A percentile compares a stretch with the other conserved stretches of the same genome.
phyloP scores from a whole-genome alignment of 2,329 filamentous ascomycete genomes.

The Laburnicola sp. region DNA sequence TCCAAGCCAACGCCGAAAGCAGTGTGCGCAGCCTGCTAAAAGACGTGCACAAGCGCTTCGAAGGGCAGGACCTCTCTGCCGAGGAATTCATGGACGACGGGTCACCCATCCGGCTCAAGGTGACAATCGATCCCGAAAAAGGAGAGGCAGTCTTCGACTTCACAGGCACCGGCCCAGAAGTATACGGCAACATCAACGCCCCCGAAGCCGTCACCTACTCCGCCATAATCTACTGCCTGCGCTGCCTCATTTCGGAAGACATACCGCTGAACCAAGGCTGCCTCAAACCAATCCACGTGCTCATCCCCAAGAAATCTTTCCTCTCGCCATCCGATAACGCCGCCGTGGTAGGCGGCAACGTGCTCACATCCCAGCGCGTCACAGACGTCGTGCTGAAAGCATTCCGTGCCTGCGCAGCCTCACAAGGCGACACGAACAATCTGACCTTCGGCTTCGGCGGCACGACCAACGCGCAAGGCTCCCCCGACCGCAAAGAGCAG shows the following conservation, averaged over 20 bases:
- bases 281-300: constrained; percentile 72
- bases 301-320: constrained; percentile 72
- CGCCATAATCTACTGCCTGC: constrained; percentile 83
- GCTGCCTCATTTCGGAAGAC: constrained; percentile 77
- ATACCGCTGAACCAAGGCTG: constrained; percentile 89
- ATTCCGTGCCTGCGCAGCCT: constrained; percentile 77
- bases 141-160: constrained; percentile 81
- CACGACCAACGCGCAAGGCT: constrained; percentile 19
- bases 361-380: constrained; percentile 74
- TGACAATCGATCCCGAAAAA: constrained; percentile 73
- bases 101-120: constrained; percentile 72
- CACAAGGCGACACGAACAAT: constrained; percentile 82
- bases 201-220: constrained; percentile 80
- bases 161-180: constrained; percentile 75
- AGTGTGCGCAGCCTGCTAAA: constrained; percentile 75
- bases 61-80: constrained; percentile 70
- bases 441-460: constrained; percentile 82
- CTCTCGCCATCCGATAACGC: constrained; percentile 75
- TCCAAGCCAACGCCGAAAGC: constrained; percentile 77
- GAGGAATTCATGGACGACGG: constrained; percentile 88
- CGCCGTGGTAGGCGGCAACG: constrained; percentile 82
- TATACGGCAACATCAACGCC: constrained; percentile 79
- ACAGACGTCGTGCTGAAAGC: constrained; percentile 82
- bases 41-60: constrained; percentile 68
- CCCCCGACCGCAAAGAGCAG: constrained; percentile 52